These are phyloP conservation scores for Talaromyces trachyspermus DNA, from an alignment of 495 filamentous ascomycete species.

Conservation along the genomic window DNA sequence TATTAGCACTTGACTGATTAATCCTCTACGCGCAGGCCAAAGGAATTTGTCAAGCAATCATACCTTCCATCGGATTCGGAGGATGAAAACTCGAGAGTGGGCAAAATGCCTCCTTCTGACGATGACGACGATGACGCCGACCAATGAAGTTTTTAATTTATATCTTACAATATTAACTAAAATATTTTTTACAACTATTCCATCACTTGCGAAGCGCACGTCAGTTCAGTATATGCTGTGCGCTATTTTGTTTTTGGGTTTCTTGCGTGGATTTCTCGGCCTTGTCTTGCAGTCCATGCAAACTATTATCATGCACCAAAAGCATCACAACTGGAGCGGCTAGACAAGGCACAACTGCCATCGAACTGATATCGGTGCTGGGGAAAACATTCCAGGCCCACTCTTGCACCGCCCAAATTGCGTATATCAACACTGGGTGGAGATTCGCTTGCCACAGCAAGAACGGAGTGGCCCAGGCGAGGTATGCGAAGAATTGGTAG, in stretches of 20 bases:
- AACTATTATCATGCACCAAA: conserved; percentile 16
- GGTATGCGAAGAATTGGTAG: conserved; percentile 95
- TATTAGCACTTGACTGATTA: conserved; percentile 9
- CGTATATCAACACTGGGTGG: conserved; percentile 64
- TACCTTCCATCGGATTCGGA: conserved; percentile 39
- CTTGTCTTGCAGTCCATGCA: conserved; percentile 11
- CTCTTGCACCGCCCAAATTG: conserved; percentile 77
- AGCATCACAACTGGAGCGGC: conserved; percentile 51
- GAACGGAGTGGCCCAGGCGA: conserved; percentile 87
- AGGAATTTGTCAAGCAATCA: conserved; percentile 63
- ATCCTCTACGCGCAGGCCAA: conserved; percentile 51
- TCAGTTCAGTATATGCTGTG: too few relatives aligned
- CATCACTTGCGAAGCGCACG: too few relatives aligned
- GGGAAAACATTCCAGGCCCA: conserved; percentile 97
- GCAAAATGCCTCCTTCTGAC: conserved; percentile 75
- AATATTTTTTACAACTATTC: too few relatives aligned
- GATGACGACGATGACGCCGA: conserved; percentile 39
- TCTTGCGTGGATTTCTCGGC: neutral
- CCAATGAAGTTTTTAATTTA: too few relatives aligned
- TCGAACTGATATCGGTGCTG: conserved; percentile 75
- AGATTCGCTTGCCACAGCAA: conserved; percentile 76
- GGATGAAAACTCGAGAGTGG: conserved; percentile 70
- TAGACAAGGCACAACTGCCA: conserved; percentile 65
- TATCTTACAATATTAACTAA: too few relatives aligned
- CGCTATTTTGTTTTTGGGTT: conserved; percentile 4